Evolutionary conservation across 2,329 filamentous ascomycete species (phyloP).

Genomic region (Paecilomyces variotii): DNA sequence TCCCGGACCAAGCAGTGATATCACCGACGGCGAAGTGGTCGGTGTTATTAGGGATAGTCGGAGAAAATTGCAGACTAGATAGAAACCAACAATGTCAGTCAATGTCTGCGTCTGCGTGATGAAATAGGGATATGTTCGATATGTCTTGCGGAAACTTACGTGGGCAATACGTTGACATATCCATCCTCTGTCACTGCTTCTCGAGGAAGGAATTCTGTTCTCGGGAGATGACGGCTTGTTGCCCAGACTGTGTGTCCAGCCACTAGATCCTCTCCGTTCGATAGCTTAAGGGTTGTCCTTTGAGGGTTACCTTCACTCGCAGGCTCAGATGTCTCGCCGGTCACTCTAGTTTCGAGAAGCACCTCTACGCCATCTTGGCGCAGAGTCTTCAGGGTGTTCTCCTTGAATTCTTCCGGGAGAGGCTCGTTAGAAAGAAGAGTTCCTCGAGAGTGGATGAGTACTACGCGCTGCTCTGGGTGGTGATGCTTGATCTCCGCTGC

Average conservation of each 20-base stretch:
- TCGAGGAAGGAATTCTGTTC: conserved; percentile 54
- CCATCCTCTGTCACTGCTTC: conserved; percentile 55
- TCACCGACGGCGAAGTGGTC: conserved; percentile 65
- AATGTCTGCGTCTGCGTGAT: background rate
- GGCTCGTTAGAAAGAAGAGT: conserved; percentile 66
- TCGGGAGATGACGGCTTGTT: conserved; percentile 55
- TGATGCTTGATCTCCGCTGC: conserved; percentile 66
- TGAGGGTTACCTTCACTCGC: conserved; percentile 10
- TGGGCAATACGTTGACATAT: conserved; percentile 55
- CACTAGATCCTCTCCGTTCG: conserved; percentile 51
- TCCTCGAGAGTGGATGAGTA: conserved; percentile 63
- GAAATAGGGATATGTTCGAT: background rate
- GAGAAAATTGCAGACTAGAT: conserved; percentile 47
- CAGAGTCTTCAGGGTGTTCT: conserved; percentile 51
- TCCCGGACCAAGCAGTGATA: conserved; percentile 62
- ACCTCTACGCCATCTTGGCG: conserved; percentile 57
- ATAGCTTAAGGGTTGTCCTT: conserved; percentile 46
- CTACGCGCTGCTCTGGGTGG: conserved; percentile 58
- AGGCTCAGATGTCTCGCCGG: conserved; percentile 19
- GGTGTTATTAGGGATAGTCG: conserved; percentile 47
- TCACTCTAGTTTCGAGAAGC: conserved; percentile 54
- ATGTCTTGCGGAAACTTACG: conserved; percentile 30
- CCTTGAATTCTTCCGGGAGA: conserved; percentile 62
- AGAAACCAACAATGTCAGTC: background rate
- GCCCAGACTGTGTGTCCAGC: conserved; percentile 63